Base-by-base conservation (phyloP, 345 rosid species). In the Cardiospermum halicacabum region DNA sequence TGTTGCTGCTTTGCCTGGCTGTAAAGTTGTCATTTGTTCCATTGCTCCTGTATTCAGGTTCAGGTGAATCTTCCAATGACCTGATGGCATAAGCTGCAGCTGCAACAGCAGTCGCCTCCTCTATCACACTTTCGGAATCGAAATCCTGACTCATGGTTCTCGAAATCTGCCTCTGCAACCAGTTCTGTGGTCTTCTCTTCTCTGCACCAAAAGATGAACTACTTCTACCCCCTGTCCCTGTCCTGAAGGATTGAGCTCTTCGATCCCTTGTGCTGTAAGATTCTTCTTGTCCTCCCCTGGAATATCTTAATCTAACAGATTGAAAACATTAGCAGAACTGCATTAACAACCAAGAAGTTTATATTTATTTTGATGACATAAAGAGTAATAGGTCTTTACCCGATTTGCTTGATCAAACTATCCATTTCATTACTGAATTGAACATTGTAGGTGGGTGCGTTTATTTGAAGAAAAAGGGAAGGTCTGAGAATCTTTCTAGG, bases 181-280 rank as follows among this genome's bases (percentile, higher is more conserved):
- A 77, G 67, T 56, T 72, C 56, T 47, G 77, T 32, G 59, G 45
- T 67, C 60, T 76, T 81, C 65, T 80, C 26, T 69, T 80, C 13
- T 76, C 87, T 86, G 85, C 75, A 73, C 68, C n/a, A n/a, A n/a
- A n/a, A n/a, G n/a, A n/a, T n/a, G n/a, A 56, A 26, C 47, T 54
- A 60, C 12, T 16, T 30, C 4, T 62, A 85, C 81, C n/a, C n/a
- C n/a, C n/a, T n/a, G n/a, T n/a, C n/a, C n/a, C 81, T 79, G 71
- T 82, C 74, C 75, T 69, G 62, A 73, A 70, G 21, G 82, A 73
- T 31, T n/a, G 67, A 49, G 80, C 60, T 47, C 71, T 59, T 57
- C 63, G 60, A 7, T 67, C 77, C 55, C 42, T 69, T 25, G 6
- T 0, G 32, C 69, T 70, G 74, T 61, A 55, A n/a, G 67, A 58